Conservation (phyloP, 805 yeast genomes). For the Kuraishia hungarica region DNA sequence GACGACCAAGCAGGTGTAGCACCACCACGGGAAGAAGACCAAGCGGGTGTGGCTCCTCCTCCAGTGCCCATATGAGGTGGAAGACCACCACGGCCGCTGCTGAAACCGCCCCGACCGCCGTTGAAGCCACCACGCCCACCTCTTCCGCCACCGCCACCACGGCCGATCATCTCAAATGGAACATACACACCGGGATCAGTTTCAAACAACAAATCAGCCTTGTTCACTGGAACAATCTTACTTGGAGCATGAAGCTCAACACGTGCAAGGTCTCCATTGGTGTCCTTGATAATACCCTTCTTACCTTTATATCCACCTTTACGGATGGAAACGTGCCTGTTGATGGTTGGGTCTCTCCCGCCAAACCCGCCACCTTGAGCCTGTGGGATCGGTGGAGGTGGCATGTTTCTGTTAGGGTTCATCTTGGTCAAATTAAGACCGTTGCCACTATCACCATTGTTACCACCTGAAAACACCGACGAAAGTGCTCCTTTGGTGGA, state of each 20-base stretch:
- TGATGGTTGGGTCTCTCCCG: constrained; percentile 76
- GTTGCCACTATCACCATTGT: constrained; percentile 13
- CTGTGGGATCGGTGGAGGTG: constrained; percentile 42
- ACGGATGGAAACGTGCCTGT: constrained; percentile 77
- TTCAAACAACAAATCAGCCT: constrained; percentile 67
- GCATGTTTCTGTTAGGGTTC: constrained; percentile 69
- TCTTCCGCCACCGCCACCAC: constrained; percentile 10
- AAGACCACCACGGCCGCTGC: constrained; percentile 17
- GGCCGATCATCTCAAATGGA: constrained; percentile 48
- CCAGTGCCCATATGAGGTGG: constrained; percentile 14
- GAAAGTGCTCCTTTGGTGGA: constrained; percentile 61
- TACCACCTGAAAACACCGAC: constrained; percentile 37
- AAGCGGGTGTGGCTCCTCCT: constrained; percentile 26
- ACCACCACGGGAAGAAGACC: constrained; percentile 25
- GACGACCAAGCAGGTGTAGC: constrained; percentile 26
- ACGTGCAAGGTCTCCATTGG: constrained; percentile 85
- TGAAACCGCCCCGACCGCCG: constrained; percentile 20
- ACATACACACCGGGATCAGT: constrained; percentile 59
- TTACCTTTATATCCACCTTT: constrained; percentile 94
- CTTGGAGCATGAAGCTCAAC: constrained; percentile 90
- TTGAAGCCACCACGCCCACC: constrained; percentile 8
- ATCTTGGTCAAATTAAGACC: constrained; percentile 68
- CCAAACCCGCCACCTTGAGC: constrained; percentile 39
- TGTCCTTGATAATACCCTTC: constrained; percentile 87
- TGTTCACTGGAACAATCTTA: constrained; percentile 79